These are phyloP conservation scores for Clarireedia paspali DNA, from an alignment of 2,329 filamentous ascomycete species.

Conservation along the genomic window DNA sequence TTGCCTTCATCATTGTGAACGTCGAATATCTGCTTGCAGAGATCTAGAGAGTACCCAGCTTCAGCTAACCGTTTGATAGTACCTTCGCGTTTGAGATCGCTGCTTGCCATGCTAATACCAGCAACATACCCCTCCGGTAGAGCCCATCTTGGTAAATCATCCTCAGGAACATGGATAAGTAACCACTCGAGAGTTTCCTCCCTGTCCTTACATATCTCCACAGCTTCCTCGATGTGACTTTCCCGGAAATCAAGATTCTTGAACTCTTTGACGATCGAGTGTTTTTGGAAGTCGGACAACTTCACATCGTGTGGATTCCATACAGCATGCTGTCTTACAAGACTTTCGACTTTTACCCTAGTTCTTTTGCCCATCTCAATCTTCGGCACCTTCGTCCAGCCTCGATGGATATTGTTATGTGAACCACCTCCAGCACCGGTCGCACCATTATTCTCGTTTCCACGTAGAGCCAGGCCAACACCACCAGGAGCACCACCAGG, in stretches of 20 bases:
- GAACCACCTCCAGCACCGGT: slow-evolving; percentile 29
- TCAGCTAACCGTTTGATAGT: slow-evolving; percentile 74
- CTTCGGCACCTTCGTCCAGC: slow-evolving; percentile 79
- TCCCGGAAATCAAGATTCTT: slow-evolving; percentile 75
- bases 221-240: slow-evolving; percentile 84
- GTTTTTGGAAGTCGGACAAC: slow-evolving; percentile 51
- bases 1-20: slow-evolving; percentile 62
- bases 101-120: slow-evolving; percentile 77
- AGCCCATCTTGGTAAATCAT: slow-evolving; percentile 89
- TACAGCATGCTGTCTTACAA: slow-evolving; percentile 68
- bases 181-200: slow-evolving; percentile 96
- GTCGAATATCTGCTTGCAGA: slow-evolving; percentile 73
- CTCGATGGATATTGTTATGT: slow-evolving; percentile 43
- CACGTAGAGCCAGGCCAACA: slow-evolving; percentile 41
- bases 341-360: slow-evolving; percentile 67
- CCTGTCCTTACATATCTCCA: slow-evolving; percentile 77
- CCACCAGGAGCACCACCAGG: slow-evolving; percentile 40
- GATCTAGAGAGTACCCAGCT: slow-evolving; percentile 76
- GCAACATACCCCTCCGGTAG: slow-evolving; percentile 87
- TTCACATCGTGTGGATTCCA: slow-evolving; percentile 79
- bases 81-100: slow-evolving; percentile 72
- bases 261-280: slow-evolving; percentile 63
- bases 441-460: slow-evolving; percentile 28
- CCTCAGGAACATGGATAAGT: slow-evolving; percentile 91
- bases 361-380: slow-evolving; percentile 87